phyloP scores from a whole-genome alignment of 352 stramenopile genomes.

The Blastocystis sp. region DNA sequence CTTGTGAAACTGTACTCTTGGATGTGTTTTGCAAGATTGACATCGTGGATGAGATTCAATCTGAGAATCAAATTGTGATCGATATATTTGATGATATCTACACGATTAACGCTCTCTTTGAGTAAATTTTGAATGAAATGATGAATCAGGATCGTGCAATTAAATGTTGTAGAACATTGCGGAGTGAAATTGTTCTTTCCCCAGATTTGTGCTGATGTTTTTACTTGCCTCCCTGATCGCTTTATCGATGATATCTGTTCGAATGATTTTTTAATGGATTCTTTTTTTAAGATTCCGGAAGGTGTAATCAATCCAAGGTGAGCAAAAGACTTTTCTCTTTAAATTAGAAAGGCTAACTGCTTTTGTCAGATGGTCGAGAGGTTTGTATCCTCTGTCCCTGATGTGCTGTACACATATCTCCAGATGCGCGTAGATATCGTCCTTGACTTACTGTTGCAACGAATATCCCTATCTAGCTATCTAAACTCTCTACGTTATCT shows the following conservation, averaged over 20 bases:
- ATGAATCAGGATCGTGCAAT: not conserved
- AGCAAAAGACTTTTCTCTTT: not conserved
- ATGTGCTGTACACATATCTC: conserved; percentile 11
- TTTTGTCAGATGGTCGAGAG: conserved; percentile 37
- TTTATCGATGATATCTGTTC: conserved; percentile 50
- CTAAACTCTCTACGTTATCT: conserved; percentile 35
- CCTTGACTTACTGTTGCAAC: not conserved
- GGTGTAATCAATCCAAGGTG: not conserved
- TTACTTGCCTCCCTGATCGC: conserved; percentile 4
- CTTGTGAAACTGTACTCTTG: not conserved
- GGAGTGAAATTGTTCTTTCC: not conserved
- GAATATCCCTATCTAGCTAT: conserved; percentile 37
- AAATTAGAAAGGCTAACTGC: not conserved
- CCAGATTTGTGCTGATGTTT: conserved; percentile 37
- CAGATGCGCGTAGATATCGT: not conserved
- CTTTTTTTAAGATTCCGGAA: conserved; percentile 22
- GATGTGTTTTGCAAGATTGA: not conserved
- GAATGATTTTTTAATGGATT: conserved; percentile 43
- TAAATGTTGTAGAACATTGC: not conserved
- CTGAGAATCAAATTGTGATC: not conserved
- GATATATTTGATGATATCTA: conserved; percentile 12
- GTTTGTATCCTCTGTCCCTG: not conserved
- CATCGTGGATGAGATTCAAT: conserved; percentile 35
- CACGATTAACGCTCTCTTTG: not conserved
- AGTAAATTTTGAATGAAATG: not conserved